phyloP scores from a whole-genome alignment of 2,329 filamentous ascomycete species.

The Zasmidium citrigriseum region DNA sequence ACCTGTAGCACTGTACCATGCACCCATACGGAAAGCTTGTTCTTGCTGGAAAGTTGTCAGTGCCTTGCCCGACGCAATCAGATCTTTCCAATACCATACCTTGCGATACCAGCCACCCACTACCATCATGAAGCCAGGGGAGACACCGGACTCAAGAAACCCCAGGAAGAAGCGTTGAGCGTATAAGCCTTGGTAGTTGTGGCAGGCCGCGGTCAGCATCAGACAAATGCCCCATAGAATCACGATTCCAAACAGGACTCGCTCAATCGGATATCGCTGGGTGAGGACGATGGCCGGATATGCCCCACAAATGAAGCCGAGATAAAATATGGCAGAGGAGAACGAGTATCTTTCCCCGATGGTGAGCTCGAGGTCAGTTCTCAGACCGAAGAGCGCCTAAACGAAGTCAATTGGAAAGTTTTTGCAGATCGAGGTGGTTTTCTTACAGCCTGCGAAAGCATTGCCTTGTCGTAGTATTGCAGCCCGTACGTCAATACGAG shows the following conservation, averaged over 20 bases:
- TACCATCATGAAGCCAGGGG: slow-evolving; percentile 59
- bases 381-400: slow-evolving; percentile 46
- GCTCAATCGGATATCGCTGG: slow-evolving; percentile 49
- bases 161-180: slow-evolving; percentile 59
- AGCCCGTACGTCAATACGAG: slow-evolving; percentile 49
- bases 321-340: slow-evolving; percentile 50
- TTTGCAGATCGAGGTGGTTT: neutral
- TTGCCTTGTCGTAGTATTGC: slow-evolving; percentile 56
- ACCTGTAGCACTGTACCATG: slow-evolving; percentile 43
- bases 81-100: neutral
- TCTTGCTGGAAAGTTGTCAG: slow-evolving; percentile 18
- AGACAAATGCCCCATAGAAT: slow-evolving; percentile 40
- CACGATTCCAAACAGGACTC: slow-evolving; percentile 38
- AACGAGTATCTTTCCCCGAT: slow-evolving; percentile 48
- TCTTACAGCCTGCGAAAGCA: slow-evolving; percentile 54
- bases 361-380: slow-evolving; percentile 43
- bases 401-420: neutral
- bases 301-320: slow-evolving; percentile 51
- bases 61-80: neutral
- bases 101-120: slow-evolving; percentile 36
- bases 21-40: slow-evolving; percentile 30
- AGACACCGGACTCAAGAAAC: slow-evolving; percentile 57
- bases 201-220: slow-evolving; percentile 33
- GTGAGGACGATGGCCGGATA: slow-evolving; percentile 48
- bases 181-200: slow-evolving; percentile 40